Base-by-base conservation (phyloP, 345 rosid species). In the Draba incana region DNA sequence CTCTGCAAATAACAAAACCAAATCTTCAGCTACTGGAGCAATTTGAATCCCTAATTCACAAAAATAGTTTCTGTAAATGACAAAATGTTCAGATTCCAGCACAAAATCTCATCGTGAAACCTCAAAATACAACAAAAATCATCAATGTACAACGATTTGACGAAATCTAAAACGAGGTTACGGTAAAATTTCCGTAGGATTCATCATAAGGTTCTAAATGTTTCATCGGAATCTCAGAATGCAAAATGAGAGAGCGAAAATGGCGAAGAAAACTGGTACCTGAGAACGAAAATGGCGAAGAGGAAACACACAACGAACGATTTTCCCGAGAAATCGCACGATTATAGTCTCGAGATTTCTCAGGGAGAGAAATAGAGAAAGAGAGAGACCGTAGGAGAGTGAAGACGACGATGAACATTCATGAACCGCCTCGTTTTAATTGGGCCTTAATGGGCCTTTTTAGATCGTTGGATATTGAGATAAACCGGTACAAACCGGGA, bases 381-480 rank as follows among this genome's bases (percentile, higher is more conserved):
- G 37, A 31, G 8, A 35, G 42, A 62, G 31, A 24, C 24, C 27
- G 54, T 38, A 11, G 24, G 57, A 51, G 28, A 39, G 39, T 12
- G 61, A 25, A 41, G 61, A 66, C 2, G 60, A 66, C 2, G 35
- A 27, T 33, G 25, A 46, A 43, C 14, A 43, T 60, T 38, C 46
- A 6, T 59, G 50, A 59, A 42, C 64, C 16, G 49, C 50, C 4
- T 41, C 64, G 38, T 41, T 12, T 39, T 2, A 25, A 60, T 60
- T 60, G 65, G 65, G 52, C 65, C 60, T 13, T 35, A 1, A 3
- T 54, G 41, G 58, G 58, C 58, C 39, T 35, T 8, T 35, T 35
- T 2, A 35, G 38, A 35, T 35, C 38, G 8, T 6, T 35, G 9
- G 38, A 8, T 8, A 35, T 35, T 35, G 39, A 35, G 39, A 35